These are phyloP conservation scores for Exserohilum turcica DNA, from an alignment of 2,329 filamentous ascomycete genomes.

Conservation along the genomic window DNA sequence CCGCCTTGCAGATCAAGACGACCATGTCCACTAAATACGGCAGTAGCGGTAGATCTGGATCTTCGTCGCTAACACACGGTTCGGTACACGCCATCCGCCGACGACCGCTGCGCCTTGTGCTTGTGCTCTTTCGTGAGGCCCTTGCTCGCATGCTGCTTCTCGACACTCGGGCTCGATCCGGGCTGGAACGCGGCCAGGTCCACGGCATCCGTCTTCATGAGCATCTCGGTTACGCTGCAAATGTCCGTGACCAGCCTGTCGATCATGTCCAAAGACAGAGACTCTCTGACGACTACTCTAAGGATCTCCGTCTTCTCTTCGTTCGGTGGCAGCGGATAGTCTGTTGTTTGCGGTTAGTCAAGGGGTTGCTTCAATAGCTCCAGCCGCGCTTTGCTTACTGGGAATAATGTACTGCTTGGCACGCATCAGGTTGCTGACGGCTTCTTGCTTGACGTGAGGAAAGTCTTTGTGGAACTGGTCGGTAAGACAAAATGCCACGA, in stretches of 20 bases:
- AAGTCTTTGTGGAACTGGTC: conserved; percentile 64
- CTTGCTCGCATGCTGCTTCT: conserved; percentile 50
- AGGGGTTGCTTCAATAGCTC: background rate
- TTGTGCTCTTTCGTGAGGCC: conserved; percentile 49
- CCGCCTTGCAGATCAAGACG: background rate
- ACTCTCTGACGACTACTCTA: conserved; percentile 70
- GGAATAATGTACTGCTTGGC: conserved; percentile 74
- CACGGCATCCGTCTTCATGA: conserved; percentile 60
- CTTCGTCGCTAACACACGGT: conserved; percentile 50
- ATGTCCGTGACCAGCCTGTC: conserved; percentile 68
- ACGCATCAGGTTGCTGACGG: conserved; percentile 65
- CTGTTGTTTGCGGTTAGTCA: conserved; percentile 35
- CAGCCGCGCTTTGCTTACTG: conserved; percentile 50
- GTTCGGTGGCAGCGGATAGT: conserved; percentile 68
- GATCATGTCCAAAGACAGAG: conserved; percentile 70
- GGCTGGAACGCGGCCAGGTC: conserved; percentile 59
- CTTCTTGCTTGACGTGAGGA: conserved; percentile 68
- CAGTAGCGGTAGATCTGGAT: background rate
- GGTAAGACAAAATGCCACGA: conserved; percentile 69
- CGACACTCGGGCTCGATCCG: conserved; percentile 40
- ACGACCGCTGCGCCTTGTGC: conserved; percentile 53
- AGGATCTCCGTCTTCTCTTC: conserved; percentile 69
- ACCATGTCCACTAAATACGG: background rate
- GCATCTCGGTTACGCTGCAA: conserved; percentile 62
- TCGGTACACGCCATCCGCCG: conserved; percentile 56